These are phyloP conservation scores for Boletus albobrunnescens DNA, from an alignment of 1,284 basidiomycete species.

Conservation along the genomic window DNA sequence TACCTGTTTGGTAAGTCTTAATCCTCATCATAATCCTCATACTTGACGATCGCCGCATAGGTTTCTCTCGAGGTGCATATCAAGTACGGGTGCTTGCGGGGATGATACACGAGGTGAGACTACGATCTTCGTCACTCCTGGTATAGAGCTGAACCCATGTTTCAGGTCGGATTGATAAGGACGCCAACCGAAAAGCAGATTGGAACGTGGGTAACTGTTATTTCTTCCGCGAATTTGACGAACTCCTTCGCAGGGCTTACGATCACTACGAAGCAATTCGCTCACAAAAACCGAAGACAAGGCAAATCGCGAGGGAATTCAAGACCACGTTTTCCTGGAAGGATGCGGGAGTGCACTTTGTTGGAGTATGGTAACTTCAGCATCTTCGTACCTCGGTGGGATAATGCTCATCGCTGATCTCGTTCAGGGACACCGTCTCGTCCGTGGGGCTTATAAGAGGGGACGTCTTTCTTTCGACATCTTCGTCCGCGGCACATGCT, in stretches of 20 bases:
- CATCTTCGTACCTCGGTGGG: neutral
- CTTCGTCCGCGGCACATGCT: slow-evolving; percentile 22
- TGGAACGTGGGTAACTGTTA: slow-evolving; percentile 13
- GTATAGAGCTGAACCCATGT: neutral
- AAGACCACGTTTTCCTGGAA: slow-evolving; percentile 37
- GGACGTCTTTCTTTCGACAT: slow-evolving; percentile 26
- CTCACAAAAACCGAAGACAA: slow-evolving; percentile 11
- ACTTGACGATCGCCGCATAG: no score
- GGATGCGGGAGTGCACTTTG: slow-evolving; percentile 36
- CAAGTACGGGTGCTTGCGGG: no score
- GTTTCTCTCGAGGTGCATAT: no score
- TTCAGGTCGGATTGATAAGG: slow-evolving; percentile 24
- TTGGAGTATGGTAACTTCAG: slow-evolving; percentile 38
- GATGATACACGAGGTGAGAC: no score
- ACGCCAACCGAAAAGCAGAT: slow-evolving; percentile 28
- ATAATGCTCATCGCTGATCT: neutral
- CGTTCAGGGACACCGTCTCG: slow-evolving; percentile 42
- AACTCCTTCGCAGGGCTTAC: slow-evolving; percentile 33
- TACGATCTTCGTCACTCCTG: no score
- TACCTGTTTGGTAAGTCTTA: no score
- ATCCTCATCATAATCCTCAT: no score
- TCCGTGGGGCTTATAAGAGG: slow-evolving; percentile 31
- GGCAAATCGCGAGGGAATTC: slow-evolving; percentile 28
- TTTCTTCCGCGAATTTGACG: neutral
- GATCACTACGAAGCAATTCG: slow-evolving; percentile 33